phyloP scores from a whole-genome alignment of 202 grass and related monocot genomes.

The Zoysia matrella region DNA sequence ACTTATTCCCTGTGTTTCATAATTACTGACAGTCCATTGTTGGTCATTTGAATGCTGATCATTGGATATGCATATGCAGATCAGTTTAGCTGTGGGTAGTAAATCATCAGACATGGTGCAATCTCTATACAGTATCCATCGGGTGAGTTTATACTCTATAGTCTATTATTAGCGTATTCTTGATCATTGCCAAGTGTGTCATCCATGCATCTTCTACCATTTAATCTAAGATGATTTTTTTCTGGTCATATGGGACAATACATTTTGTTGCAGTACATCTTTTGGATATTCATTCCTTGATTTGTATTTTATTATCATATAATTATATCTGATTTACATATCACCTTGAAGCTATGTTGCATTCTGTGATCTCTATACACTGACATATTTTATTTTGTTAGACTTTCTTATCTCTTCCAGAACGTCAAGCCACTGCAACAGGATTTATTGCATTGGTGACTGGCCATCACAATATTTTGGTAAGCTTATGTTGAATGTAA shows the following conservation, averaged over 20 bases:
- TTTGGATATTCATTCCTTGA: constrained; percentile 26
- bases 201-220: not conserved
- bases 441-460: constrained; percentile 67
- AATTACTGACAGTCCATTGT: not conserved
- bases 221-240: constrained; percentile 33
- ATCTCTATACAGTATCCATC: constrained; percentile 58
- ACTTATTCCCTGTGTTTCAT: not conserved
- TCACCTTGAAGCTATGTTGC: constrained; percentile 17
- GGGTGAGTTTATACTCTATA: constrained; percentile 36
- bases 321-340: constrained; percentile 23
- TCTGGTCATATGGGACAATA: constrained; percentile 20
- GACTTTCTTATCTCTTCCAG: constrained; percentile 77
- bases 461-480: constrained; percentile 57
- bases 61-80: constrained; percentile 21
- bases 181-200: constrained; percentile 2
- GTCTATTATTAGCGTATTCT: constrained; percentile 1
- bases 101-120: constrained; percentile 58
- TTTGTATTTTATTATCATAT: not conserved
- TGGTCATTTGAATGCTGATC: not conserved
- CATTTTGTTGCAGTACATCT: constrained; percentile 9
- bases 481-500: constrained; percentile 36
- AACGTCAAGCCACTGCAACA: constrained; percentile 51
- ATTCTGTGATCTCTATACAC: constrained; percentile 9
- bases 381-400: constrained; percentile 47
- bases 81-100: constrained; percentile 41